These are phyloP conservation scores for Podaxis sp. DNA, from an alignment of 768 basidiomycete genomes.

Conservation along the genomic window DNA sequence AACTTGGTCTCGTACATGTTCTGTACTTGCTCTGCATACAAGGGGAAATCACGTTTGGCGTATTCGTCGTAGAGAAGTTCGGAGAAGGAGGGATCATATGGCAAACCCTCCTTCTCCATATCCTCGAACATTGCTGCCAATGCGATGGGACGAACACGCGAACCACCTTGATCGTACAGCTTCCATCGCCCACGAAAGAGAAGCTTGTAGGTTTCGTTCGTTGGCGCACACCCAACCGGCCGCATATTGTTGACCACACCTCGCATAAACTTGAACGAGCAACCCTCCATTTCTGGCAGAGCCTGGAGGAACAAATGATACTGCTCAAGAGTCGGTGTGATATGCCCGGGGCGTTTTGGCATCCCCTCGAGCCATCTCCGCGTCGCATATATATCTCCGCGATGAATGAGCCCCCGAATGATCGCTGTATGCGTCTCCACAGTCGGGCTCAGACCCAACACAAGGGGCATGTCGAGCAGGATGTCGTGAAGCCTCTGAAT, in stretches of 20 bases:
- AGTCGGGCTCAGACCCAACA: slow-evolving; percentile 43
- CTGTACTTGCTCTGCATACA: slow-evolving; percentile 33
- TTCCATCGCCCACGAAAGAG: slow-evolving; percentile 42
- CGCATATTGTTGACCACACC: slow-evolving; percentile 12
- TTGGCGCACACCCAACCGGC: slow-evolving; percentile 30
- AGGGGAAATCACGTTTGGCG: slow-evolving; percentile 29
- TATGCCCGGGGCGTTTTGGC: slow-evolving; percentile 40
- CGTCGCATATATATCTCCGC: slow-evolving; percentile 38
- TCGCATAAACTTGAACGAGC: slow-evolving; percentile 28
- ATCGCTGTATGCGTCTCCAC: slow-evolving; percentile 45
- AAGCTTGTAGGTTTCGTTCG: slow-evolving; percentile 41
- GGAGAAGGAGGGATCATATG: slow-evolving; percentile 39
- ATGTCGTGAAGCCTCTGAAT: slow-evolving; percentile 51
- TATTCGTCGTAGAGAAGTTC: slow-evolving; percentile 39
- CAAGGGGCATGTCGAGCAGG: slow-evolving; percentile 40
- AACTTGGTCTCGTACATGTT: slow-evolving; percentile 27
- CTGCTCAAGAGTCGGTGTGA: slow-evolving; percentile 45
- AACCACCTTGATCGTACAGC: slow-evolving; percentile 22
- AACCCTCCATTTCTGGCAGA: slow-evolving; percentile 21
- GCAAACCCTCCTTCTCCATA: slow-evolving; percentile 40
- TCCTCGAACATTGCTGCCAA: slow-evolving; percentile 40
- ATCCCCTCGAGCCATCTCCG: slow-evolving; percentile 51
- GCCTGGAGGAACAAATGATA: slow-evolving; percentile 51
- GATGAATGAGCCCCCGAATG: slow-evolving; percentile 41
- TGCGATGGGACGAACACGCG: slow-evolving; percentile 24